Percentiles rank a stretch among this genome's conserved stretches.
Evolutionary conservation across 768 basidiomycete species (phyloP).

Genomic region (Naganishia vaughanmartiniae): DNA sequence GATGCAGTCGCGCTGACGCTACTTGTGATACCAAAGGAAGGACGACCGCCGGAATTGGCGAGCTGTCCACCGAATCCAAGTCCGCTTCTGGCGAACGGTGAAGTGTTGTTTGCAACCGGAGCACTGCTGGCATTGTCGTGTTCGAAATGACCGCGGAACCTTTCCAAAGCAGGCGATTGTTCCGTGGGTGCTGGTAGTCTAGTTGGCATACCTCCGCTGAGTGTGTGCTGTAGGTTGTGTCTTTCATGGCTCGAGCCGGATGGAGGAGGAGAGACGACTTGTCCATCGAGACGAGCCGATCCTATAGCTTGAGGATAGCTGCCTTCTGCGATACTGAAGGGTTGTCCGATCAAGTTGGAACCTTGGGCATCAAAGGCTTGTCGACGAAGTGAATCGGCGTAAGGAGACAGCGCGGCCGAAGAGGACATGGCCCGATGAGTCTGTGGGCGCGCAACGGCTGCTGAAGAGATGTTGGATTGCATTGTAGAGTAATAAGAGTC

Average conservation of each 20-base stretch:
- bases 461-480: background rate
- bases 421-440: slow-evolving; percentile 28
- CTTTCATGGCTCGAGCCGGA: slow-evolving; percentile 1
- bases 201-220: background rate
- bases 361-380: background rate
- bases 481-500: slow-evolving; percentile 8
- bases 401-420: slow-evolving; percentile 28
- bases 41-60: slow-evolving; percentile 8
- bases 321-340: background rate
- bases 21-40: slow-evolving; percentile 18
- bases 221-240: background rate
- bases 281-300: slow-evolving; percentile 7
- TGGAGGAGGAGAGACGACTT: slow-evolving; percentile 13
- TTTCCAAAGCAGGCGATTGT: background rate
- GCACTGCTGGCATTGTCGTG: background rate
- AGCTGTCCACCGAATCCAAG: slow-evolving; percentile 19
- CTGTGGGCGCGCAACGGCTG: background rate
- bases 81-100: slow-evolving; percentile 10
- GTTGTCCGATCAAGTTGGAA: background rate
- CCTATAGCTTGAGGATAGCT: background rate
- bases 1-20: slow-evolving; percentile 1
- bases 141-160: background rate
- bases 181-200: slow-evolving; percentile 7
- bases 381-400: background rate
- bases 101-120: background rate